Conservation (phyloP, 177 flowering plant species). For the Vitis hybrid region DNA sequence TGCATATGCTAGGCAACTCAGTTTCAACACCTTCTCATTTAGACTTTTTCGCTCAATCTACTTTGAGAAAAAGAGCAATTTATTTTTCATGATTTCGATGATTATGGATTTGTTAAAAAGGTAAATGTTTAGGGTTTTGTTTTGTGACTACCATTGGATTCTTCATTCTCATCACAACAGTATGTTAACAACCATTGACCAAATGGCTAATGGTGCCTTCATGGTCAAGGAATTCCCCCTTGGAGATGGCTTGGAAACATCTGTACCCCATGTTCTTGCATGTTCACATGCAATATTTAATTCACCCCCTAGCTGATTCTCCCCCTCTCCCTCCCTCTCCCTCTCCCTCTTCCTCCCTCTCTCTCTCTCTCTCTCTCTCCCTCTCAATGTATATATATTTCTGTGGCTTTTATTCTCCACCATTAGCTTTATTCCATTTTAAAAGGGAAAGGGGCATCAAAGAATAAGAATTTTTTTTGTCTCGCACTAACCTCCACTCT, state of each 20-base stretch:
- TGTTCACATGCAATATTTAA: conserved; percentile 14
- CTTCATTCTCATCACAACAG: conserved; percentile 5
- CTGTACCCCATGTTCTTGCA: conserved; percentile 37
- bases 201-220: conserved; percentile 1
- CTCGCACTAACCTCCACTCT: conserved; percentile 30
- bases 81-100: too few relatives aligned
- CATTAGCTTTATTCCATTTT: conserved; percentile 28
- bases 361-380: conserved; percentile 2
- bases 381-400: not conserved
- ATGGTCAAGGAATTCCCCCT: conserved; percentile 11
- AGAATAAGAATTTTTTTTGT: conserved; percentile 34
- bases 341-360: not conserved
- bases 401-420: conserved; percentile 1
- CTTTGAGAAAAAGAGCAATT: conserved; percentile 2
- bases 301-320: too few relatives aligned
- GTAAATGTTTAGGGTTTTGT: too few relatives aligned
- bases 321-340: not conserved
- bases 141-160: conserved; percentile 17
- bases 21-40: not conserved
- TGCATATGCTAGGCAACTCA: too few relatives aligned
- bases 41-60: not conserved
- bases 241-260: conserved; percentile 15
- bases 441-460: conserved; percentile 30
- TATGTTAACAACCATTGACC: conserved; percentile 15
- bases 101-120: too few relatives aligned